Percentiles rank a stretch among this genome's conserved stretches.
Conservation (phyloP, 768 basidiomycete species). For the Phaeotremella fagi region DNA sequence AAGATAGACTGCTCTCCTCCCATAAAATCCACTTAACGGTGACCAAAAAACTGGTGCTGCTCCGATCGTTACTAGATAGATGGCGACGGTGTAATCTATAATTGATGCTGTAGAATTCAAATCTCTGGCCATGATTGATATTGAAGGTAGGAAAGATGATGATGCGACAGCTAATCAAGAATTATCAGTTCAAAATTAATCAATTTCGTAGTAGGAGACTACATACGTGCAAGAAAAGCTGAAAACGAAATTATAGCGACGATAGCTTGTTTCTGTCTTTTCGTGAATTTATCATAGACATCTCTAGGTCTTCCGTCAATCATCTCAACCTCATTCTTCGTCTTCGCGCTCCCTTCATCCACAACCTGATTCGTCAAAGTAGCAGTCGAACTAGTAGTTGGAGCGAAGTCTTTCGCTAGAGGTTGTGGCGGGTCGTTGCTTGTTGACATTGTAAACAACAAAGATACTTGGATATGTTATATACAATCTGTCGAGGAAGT, state of each 20-base stretch:
- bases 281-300: conserved; percentile 61
- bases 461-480: too few species aligned
- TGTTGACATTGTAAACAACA: not conserved
- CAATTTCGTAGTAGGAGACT: conserved; percentile 1
- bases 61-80: conserved; percentile 54
- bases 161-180: conserved; percentile 59
- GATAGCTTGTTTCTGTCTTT: conserved; percentile 55
- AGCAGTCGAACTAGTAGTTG: not conserved
- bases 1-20: conserved; percentile 61
- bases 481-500: too few species aligned
- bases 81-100: conserved; percentile 60
- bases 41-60: conserved; percentile 57
- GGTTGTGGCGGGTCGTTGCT: not conserved
- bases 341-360: not conserved
- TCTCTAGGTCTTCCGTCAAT: conserved; percentile 30
- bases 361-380: not conserved
- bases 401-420: not conserved
- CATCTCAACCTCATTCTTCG: conserved; percentile 12
- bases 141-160: conserved; percentile 67
- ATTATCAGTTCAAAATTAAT: not conserved
- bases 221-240: conserved; percentile 62
- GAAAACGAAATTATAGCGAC: conserved; percentile 59
- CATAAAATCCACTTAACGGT: conserved; percentile 58
- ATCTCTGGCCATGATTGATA: conserved; percentile 68
- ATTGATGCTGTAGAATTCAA: conserved; percentile 57